Conservation (phyloP, 305 asterid genomes). For the Solanum hybrid region DNA sequence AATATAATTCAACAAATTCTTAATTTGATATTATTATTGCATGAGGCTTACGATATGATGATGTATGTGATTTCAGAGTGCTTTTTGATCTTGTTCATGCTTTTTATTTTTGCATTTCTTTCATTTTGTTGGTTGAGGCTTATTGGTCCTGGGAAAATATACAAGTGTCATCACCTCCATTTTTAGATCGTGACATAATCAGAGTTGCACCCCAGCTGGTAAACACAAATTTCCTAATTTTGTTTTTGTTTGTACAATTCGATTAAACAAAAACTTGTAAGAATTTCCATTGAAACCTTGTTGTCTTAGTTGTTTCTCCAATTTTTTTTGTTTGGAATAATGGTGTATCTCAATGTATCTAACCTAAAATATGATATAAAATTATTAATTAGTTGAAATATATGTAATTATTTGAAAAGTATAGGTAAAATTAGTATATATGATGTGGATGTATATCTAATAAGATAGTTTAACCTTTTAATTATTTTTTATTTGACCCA, state of each 20-base stretch:
- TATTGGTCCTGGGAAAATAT: too few relatives aligned
- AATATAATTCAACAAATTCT: neutral
- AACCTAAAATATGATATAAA: neutral
- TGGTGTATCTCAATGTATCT: neutral
- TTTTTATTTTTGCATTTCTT: too few relatives aligned
- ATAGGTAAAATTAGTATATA: too few relatives aligned
- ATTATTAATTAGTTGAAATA: too few relatives aligned
- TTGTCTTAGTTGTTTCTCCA: constrained; percentile 21
- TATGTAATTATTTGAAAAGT: too few relatives aligned
- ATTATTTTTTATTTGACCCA: neutral
- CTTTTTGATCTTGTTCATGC: neutral
- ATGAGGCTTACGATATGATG: neutral
- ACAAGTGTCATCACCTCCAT: neutral
- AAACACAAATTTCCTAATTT: neutral
- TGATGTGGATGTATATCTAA: too few relatives aligned
- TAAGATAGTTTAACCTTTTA: too few relatives aligned
- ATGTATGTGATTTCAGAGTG: neutral
- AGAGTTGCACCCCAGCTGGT: neutral
- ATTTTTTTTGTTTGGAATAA: constrained; percentile 11
- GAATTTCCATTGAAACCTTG: constrained; percentile 23
- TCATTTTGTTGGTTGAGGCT: neutral
- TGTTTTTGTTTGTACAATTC: neutral
- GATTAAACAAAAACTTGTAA: constrained; percentile 6
- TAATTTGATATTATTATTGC: neutral
- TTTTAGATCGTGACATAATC: too few relatives aligned